phyloP scores from a whole-genome alignment of 2,329 filamentous ascomycete species.

The Gaeumannomyces sp. region DNA sequence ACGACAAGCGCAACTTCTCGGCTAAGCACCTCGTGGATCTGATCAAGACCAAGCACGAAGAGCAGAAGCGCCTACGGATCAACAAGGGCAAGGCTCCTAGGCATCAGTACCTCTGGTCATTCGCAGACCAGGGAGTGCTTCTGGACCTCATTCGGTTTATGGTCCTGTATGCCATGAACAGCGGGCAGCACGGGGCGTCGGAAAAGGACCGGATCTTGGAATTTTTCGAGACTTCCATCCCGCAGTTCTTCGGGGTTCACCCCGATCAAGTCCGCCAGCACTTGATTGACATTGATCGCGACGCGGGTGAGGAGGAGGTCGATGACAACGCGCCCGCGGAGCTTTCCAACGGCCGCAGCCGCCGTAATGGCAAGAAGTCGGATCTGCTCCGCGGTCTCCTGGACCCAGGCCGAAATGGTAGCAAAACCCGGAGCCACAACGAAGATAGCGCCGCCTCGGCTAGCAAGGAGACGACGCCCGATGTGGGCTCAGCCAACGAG shows the following conservation, averaged over 20 bases:
- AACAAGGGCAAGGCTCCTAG: slow-evolving; percentile 55
- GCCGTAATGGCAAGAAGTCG: slow-evolving; percentile 69
- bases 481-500: slow-evolving; percentile 69
- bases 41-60: slow-evolving; percentile 88
- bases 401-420: slow-evolving; percentile 67
- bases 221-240: slow-evolving; percentile 72
- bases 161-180: slow-evolving; percentile 60
- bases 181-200: slow-evolving; percentile 62
- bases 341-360: slow-evolving; percentile 59
- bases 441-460: slow-evolving; percentile 71
- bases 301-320: slow-evolving; percentile 70
- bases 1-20: slow-evolving; percentile 86
- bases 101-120: slow-evolving; percentile 70
- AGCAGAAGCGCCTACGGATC: slow-evolving; percentile 69
- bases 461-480: slow-evolving; percentile 86
- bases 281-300: slow-evolving; percentile 62
- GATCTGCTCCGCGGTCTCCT: slow-evolving; percentile 81
- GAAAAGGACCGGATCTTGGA: slow-evolving; percentile 69
- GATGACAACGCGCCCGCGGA: slow-evolving; percentile 68
- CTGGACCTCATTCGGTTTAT: slow-evolving; percentile 56
- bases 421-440: slow-evolving; percentile 64
- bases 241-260: slow-evolving; percentile 69
- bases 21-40: slow-evolving; percentile 85
- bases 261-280: slow-evolving; percentile 62
- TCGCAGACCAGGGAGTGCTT: slow-evolving; percentile 65